Evolutionary conservation across 2,329 filamentous ascomycete species (phyloP), one percentile per base, ranked within the genome.

Genomic region (Ascochyta viciae-villosae): DNA sequence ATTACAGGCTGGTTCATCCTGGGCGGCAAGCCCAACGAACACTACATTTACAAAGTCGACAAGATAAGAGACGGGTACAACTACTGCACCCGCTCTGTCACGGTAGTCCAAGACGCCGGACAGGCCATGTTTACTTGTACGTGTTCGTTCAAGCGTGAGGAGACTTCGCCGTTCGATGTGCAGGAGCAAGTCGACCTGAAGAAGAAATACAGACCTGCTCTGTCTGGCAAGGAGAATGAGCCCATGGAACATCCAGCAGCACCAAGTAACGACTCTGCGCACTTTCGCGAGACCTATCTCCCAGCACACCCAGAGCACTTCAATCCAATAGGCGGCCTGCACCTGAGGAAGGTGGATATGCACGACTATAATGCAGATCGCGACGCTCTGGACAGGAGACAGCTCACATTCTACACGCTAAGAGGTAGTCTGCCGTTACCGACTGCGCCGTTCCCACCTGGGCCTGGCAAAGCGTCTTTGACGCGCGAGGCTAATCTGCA

Each of bases 291-390:
- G 54, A 62, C 69, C 12, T 65, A 70, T 29, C 64, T 76, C 3
- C 61, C 66, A 8, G 46, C 64, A 13, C 65, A 75, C 38, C 74
- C 72, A 3, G 69, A 72, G 2, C 55, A 68, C 27, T 78, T 78
- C 56, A 77, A 80, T 39, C 66, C 72, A 1, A 77, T 80, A 41
- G 76, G 74, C 0, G 78, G 78, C 1, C 61, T 85, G 6, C 78
- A 83, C 38, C 74, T 80, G 16, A 76, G 78, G 15, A 85, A 84
- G 64, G 80, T 80, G 19, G 79, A 85, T 60, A 85, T 85, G 83
- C 56, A 62, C 2, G 62, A 67, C 3, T 83, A 80, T 64, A 85
- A 85, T 58, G 57, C 66, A 6, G 51, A 57, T 0, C 76, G 65
- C 5, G 54, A 64, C 49, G 67, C 77, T 1, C 65, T 78, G 8